phyloP scores from a whole-genome alignment of 129 eudicot species.

The Pulicaria dysenterica region DNA sequence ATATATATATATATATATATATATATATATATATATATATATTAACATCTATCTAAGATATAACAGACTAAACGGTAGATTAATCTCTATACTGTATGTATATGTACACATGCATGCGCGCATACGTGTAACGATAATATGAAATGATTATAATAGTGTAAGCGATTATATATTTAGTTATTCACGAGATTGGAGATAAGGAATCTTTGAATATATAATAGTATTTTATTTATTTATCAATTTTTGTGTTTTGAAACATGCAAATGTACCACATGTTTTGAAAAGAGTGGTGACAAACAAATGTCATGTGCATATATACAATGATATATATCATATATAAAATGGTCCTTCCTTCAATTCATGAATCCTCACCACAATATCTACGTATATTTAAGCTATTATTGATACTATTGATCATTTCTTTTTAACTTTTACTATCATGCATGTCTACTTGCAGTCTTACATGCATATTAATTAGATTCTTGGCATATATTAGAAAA shows the following conservation, averaged over 20 bases:
- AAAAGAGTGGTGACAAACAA: conserved; percentile 42
- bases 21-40: too few relatives aligned
- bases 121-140: neutral
- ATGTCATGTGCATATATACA: conserved; percentile 46
- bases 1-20: too few relatives aligned
- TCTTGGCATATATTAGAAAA: too few relatives aligned
- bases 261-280: conserved; percentile 35
- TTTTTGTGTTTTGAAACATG: conserved; percentile 22
- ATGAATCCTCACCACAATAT: conserved; percentile 20
- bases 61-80: too few relatives aligned
- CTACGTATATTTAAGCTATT: neutral
- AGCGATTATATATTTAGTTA: neutral
- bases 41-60: too few relatives aligned
- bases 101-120: neutral
- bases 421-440: conserved; percentile 22
- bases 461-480: too few relatives aligned
- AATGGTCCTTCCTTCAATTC: conserved; percentile 36
- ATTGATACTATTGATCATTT: conserved; percentile 2
- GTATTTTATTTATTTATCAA: too few relatives aligned
- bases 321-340: too few relatives aligned
- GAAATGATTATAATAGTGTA: neutral
- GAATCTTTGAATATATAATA: conserved; percentile 21
- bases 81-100: too few relatives aligned
- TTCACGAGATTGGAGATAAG: conserved; percentile 35
- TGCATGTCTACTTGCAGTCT: conserved; percentile 26